Evolutionary conservation across 1,284 basidiomycete genomes (phyloP).

Genomic region (Mrakiaceae sp.): DNA sequence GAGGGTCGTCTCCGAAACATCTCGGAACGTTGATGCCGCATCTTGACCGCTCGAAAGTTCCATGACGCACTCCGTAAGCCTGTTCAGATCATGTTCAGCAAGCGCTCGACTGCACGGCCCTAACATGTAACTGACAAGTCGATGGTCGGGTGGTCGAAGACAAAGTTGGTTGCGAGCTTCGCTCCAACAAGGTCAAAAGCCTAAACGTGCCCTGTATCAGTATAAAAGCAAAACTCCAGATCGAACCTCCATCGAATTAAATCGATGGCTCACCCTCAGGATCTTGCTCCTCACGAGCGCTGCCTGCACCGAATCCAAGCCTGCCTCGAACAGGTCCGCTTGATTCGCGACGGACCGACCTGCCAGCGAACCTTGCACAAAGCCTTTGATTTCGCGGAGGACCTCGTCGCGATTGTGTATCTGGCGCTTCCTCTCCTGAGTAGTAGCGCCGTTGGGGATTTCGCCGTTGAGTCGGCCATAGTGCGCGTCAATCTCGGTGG

Average conservation of each 20-base stretch:
- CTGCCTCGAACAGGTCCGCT: slow-evolving; percentile 35
- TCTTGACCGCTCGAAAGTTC: too few relatives aligned
- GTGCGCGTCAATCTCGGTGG: slow-evolving; percentile 37
- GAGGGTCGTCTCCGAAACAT: too few relatives aligned
- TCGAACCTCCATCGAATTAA: too few relatives aligned
- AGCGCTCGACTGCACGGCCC: not conserved
- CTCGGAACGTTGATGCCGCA: too few relatives aligned
- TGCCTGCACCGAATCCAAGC: slow-evolving; percentile 49
- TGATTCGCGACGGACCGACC: not conserved
- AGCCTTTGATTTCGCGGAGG: too few relatives aligned
- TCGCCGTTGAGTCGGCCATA: too few relatives aligned
- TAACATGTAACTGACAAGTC: slow-evolving; percentile 24
- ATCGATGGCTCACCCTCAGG: not conserved
- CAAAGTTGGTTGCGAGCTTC: slow-evolving; percentile 29
- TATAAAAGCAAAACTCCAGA: not conserved
- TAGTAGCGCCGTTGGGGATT: too few relatives aligned
- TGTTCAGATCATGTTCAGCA: too few relatives aligned
- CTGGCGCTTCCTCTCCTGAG: too few relatives aligned
- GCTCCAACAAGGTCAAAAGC: slow-evolving; percentile 18
- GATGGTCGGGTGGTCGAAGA: slow-evolving; percentile 40
- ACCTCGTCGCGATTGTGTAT: too few relatives aligned
- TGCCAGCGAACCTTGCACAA: too few relatives aligned
- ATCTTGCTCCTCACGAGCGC: slow-evolving; percentile 45
- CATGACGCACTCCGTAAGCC: too few relatives aligned
- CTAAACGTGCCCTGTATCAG: not conserved